Percentiles rank a stretch among this genome's conserved stretches.
Evolutionary conservation across 2,329 filamentous ascomycete species (phyloP).

Genomic region (Iodosphaeria phyllophila): DNA sequence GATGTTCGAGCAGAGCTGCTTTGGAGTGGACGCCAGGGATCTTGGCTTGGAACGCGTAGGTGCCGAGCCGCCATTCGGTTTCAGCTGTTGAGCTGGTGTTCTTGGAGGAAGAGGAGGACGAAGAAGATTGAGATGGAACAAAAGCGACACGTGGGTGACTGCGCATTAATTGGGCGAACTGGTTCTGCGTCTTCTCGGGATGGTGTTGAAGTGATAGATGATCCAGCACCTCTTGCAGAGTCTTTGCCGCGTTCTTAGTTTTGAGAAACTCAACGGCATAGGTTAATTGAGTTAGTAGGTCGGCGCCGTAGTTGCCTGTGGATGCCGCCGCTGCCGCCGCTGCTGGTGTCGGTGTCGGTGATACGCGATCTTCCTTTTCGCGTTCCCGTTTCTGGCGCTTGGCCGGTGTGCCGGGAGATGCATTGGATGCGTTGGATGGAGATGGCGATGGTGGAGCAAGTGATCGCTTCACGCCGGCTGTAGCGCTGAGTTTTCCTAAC

Average conservation of each 20-base stretch:
- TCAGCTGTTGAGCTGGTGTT: no score
- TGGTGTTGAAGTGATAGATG: constrained; percentile 57
- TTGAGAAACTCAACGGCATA: constrained; percentile 75
- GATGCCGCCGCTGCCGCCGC: constrained; percentile 22
- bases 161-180: constrained; percentile 50
- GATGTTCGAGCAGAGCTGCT: constrained; percentile 58
- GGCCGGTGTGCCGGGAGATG: constrained; percentile 37
- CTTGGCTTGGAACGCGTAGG: constrained; percentile 68
- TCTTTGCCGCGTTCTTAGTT: constrained; percentile 47
- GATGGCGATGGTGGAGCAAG: constrained; percentile 44
- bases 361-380: constrained; percentile 2
- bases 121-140: no score
- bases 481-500: no score
- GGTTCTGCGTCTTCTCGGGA: constrained; percentile 39
- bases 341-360: constrained; percentile 10
- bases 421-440: constrained; percentile 28
- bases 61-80: constrained; percentile 42
- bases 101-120: no score
- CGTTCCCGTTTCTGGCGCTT: constrained; percentile 40
- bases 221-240: constrained; percentile 58
- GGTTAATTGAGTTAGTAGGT: constrained; percentile 73
- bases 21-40: constrained; percentile 63
- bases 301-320: constrained; percentile 55
- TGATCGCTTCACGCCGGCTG: constrained; percentile 24
- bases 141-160: constrained; percentile 40